phyloP scores from a whole-genome alignment of 495 filamentous ascomycete species.

The Pyrenopolyporus hunteri region DNA sequence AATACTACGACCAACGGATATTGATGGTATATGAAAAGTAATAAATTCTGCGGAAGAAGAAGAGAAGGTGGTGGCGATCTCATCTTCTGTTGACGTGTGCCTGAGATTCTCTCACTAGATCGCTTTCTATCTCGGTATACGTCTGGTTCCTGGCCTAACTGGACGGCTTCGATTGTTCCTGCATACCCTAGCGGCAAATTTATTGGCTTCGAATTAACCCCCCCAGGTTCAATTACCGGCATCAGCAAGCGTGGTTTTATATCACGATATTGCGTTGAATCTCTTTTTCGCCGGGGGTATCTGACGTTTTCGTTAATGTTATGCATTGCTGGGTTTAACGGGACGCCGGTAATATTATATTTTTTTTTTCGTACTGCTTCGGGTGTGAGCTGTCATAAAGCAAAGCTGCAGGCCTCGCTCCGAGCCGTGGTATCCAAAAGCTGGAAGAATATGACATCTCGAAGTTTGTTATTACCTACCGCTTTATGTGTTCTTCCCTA shows the following conservation, averaged over 20 bases:
- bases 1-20: background rate
- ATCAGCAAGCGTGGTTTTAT: slow-evolving; percentile 8
- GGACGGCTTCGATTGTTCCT: slow-evolving; percentile 25
- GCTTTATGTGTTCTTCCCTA: too few relatives aligned
- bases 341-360: slow-evolving; percentile 1
- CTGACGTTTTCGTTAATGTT: slow-evolving; percentile 11
- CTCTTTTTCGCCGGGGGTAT: slow-evolving; percentile 7
- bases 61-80: background rate
- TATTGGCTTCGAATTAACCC: slow-evolving; percentile 12
- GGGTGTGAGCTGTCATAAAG: slow-evolving; percentile 8
- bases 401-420: slow-evolving; percentile 2
- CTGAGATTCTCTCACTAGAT: slow-evolving; percentile 3
- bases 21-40: background rate
- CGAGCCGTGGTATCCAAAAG: background rate
- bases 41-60: background rate
- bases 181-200: slow-evolving; percentile 23
- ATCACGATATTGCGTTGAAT: slow-evolving; percentile 13
- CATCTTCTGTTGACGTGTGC: slow-evolving; percentile 15
- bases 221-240: slow-evolving; percentile 13
- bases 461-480: too few relatives aligned
- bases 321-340: slow-evolving; percentile 3
- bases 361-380: slow-evolving; percentile 10
- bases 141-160: slow-evolving; percentile 17
- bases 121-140: background rate
- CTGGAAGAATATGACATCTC: background rate